These are phyloP conservation scores for Phytophthora tentaculata DNA, from an alignment of 352 stramenopile species.

Conservation along the genomic window DNA sequence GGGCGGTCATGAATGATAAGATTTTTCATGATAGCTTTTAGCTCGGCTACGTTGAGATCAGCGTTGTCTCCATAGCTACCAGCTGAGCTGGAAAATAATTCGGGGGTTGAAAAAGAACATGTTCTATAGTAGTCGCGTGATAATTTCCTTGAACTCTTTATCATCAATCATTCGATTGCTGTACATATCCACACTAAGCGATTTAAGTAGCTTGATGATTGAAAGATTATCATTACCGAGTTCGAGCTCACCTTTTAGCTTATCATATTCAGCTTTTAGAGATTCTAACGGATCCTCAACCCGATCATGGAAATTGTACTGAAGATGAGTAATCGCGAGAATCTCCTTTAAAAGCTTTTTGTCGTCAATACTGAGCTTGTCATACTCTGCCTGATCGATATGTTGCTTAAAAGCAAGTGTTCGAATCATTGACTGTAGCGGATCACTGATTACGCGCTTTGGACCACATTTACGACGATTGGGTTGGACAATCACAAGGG, in stretches of 20 bases:
- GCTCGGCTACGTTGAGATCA: slow-evolving; percentile 20
- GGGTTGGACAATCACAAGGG: slow-evolving; percentile 13
- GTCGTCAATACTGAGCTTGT: slow-evolving; percentile 19
- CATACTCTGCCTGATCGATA: slow-evolving; percentile 19
- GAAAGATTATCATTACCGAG: too few relatives aligned
- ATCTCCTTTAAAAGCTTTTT: slow-evolving; percentile 19
- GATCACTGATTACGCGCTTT: slow-evolving; percentile 13
- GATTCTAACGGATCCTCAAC: slow-evolving; percentile 7
- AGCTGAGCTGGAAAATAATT: slow-evolving; percentile 24
- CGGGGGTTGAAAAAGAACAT: slow-evolving; percentile 27
- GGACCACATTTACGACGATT: slow-evolving; percentile 1
- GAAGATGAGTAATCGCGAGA: slow-evolving; percentile 12
- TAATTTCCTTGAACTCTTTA: slow-evolving; percentile 29
- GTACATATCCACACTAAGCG: slow-evolving; percentile 29
- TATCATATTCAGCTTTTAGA: slow-evolving; percentile 16
- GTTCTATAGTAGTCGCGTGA: slow-evolving; percentile 20
- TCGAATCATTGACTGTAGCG: slow-evolving; percentile 17
- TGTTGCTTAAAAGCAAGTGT: slow-evolving; percentile 11
- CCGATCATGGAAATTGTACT: not conserved
- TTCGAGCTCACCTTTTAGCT: too few relatives aligned
- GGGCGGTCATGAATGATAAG: slow-evolving; percentile 7
- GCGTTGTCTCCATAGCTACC: slow-evolving; percentile 33
- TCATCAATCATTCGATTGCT: slow-evolving; percentile 27
- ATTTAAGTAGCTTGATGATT: slow-evolving; percentile 17
- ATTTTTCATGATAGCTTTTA: slow-evolving; percentile 26